phyloP scores from a whole-genome alignment of 331 rosid genomes.

The Malus hybrid region DNA sequence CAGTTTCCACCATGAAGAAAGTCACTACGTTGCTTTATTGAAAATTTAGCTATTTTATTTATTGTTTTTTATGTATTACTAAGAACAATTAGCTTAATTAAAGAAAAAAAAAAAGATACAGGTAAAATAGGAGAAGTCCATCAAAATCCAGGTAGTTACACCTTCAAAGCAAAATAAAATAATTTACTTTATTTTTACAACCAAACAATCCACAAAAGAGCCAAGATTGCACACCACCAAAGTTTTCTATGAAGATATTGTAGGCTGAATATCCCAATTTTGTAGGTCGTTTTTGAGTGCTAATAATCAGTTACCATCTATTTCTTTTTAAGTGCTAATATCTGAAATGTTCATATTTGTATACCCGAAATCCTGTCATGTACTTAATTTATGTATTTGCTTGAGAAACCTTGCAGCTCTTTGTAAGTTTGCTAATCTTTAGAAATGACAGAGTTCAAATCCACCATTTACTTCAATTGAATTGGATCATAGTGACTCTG shows the following conservation, averaged over 20 bases:
- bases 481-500: slow-evolving; percentile 98
- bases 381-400: slow-evolving; percentile 1
- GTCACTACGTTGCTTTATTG: not conserved
- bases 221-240: not conserved
- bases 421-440: slow-evolving; percentile 18
- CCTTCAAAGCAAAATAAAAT: not conserved
- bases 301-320: not conserved
- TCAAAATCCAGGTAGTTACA: not conserved
- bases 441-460: slow-evolving; percentile 79
- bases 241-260: not conserved
- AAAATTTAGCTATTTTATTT: not conserved
- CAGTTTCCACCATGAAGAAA: not conserved
- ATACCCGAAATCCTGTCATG: not conserved
- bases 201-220: not conserved
- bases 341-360: not conserved
- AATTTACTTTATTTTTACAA: not conserved
- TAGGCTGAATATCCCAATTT: not conserved
- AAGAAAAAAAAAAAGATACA: not conserved
- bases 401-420: slow-evolving; percentile 3
- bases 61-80: not conserved
- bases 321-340: not conserved
- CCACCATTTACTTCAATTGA: slow-evolving; percentile 98
- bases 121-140: not conserved
- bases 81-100: not conserved
- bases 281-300: not conserved